Evolutionary conservation across 2,329 filamentous ascomycete species (phyloP), one percentile per base, ranked within the genome.

Genomic region (Aspergillus alliaceus): DNA sequence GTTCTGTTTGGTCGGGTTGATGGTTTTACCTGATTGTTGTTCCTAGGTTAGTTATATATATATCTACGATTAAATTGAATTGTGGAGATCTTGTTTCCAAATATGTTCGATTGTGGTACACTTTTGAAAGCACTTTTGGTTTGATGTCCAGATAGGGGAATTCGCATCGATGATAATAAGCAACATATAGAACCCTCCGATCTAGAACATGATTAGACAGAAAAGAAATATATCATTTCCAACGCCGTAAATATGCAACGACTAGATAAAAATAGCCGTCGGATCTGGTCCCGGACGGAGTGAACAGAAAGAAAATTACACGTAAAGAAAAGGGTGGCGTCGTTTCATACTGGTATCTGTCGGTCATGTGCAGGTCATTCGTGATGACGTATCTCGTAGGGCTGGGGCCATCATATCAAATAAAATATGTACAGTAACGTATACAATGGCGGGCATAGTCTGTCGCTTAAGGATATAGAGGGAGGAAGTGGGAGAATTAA

Each of bases 381-480:
- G 14, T 29, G 25, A 29, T 53, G 32, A 34, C 12, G 29, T 34
- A 32, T 53, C 34, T 31, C 31, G 15, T 35, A 25, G 11, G 15
- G 40, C n/a, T n/a, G n/a, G n/a, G n/a, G n/a, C n/a, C n/a, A n/a
- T n/a, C n/a, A 40, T 15, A 47, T 53, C 49, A 54, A 34, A 25
- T 18, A 5, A 34, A 49, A 48, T 48, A 48, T 57, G 50, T 49
- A 56, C 52, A 51, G 64, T 84, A 59, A 24, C 58, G 61, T 59
- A 54, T 66, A 64, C 56, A 64, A 50, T 54, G 24, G 15, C 25
- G 48, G 20, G 39, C 32, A 32, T 51, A 20, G 22, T 35, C 24
- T 53, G 53, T 54, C 55, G 52, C 46, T 42, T 40, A 22, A 9
- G 37, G 35, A 25, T 31, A 53, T 3, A 18, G 4, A 51, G 20